These are phyloP conservation scores for Grigorovia jiainica DNA, from an alignment of 805 yeast genomes.

Conservation along the genomic window DNA sequence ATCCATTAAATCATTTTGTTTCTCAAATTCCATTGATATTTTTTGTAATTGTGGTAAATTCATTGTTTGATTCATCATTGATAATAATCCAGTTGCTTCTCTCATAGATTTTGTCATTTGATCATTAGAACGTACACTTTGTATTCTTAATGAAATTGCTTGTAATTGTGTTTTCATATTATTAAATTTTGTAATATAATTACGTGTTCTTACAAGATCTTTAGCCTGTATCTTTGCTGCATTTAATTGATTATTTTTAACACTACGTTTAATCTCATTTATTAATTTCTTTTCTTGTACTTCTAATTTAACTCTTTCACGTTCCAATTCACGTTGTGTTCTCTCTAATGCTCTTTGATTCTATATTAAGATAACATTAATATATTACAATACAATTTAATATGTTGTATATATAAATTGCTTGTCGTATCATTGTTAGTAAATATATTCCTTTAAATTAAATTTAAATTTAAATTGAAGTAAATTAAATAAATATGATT, in stretches of 20 bases:
- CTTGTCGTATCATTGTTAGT: not conserved
- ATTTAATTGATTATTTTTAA: conserved; percentile 78
- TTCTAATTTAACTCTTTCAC: conserved; percentile 81
- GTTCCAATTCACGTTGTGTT: conserved; percentile 84
- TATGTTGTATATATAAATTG: too few relatives aligned
- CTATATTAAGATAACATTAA: conserved; percentile 20
- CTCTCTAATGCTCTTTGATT: conserved; percentile 92
- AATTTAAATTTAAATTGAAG: too few relatives aligned
- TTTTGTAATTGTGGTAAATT: conserved; percentile 81
- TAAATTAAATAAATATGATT: too few relatives aligned
- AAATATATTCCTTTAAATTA: not conserved
- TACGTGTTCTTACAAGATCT: conserved; percentile 83
- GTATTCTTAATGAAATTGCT: conserved; percentile 86
- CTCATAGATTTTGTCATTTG: conserved; percentile 94
- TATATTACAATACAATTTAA: not conserved
- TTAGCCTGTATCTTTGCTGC: conserved; percentile 94
- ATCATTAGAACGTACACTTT: conserved; percentile 82
- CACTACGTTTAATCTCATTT: conserved; percentile 80
- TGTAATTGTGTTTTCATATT: conserved; percentile 91
- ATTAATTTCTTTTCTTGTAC: conserved; percentile 85
- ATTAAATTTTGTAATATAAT: conserved; percentile 75
- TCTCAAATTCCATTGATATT: conserved; percentile 92
- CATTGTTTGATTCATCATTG: conserved; percentile 84
- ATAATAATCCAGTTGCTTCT: conserved; percentile 79
- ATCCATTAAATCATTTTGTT: conserved; percentile 92